Percentiles rank a stretch among this genome's conserved stretches.
These are phyloP conservation scores for Chaetomium olivaceum DNA, from an alignment of 2,329 filamentous ascomycete species.

Conservation along the genomic window DNA sequence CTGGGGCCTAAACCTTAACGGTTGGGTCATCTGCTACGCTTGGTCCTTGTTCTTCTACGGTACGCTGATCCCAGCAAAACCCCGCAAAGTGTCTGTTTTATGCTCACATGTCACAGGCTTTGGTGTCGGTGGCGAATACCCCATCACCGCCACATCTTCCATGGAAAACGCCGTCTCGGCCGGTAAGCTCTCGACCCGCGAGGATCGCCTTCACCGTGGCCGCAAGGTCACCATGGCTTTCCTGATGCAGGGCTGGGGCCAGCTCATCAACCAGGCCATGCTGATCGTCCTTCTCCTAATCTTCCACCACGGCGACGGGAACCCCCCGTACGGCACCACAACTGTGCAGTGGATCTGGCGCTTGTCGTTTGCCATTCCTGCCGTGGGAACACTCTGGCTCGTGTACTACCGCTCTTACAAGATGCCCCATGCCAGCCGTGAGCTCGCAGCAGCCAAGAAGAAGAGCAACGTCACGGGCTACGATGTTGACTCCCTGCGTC, in stretches of 20 bases:
- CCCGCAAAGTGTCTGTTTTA: no score
- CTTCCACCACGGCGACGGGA: constrained; percentile 78
- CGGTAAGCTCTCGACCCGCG: constrained; percentile 83
- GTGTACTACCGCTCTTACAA: constrained; percentile 95
- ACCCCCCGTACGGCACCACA: constrained; percentile 74
- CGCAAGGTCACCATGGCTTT: constrained; percentile 95
- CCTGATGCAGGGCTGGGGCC: constrained; percentile 98
- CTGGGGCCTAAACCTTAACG: constrained; percentile 84
- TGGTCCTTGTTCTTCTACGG: constrained; percentile 94
- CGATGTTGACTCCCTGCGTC: constrained; percentile 77
- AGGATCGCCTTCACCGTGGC: constrained; percentile 92
- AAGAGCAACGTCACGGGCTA: constrained; percentile 88
- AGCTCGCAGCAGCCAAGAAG: constrained; percentile 80
- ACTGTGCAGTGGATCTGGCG: constrained; percentile 89
- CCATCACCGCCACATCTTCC: constrained; percentile 92
- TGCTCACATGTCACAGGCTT: constrained; percentile 42
- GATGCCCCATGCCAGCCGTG: constrained; percentile 85
- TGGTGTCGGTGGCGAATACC: constrained; percentile 83
- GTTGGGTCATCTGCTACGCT: constrained; percentile 96
- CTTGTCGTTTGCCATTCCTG: constrained; percentile 87
- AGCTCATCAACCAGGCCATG: constrained; percentile 89
- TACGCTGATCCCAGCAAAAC: constrained; percentile 39
- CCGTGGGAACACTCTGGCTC: constrained; percentile 88
- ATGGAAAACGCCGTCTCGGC: constrained; percentile 89
- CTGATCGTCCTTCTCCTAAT: constrained; percentile 84